phyloP scores from a whole-genome alignment of 2,329 filamentous ascomycete species.

The Bipolaris zeicola region DNA sequence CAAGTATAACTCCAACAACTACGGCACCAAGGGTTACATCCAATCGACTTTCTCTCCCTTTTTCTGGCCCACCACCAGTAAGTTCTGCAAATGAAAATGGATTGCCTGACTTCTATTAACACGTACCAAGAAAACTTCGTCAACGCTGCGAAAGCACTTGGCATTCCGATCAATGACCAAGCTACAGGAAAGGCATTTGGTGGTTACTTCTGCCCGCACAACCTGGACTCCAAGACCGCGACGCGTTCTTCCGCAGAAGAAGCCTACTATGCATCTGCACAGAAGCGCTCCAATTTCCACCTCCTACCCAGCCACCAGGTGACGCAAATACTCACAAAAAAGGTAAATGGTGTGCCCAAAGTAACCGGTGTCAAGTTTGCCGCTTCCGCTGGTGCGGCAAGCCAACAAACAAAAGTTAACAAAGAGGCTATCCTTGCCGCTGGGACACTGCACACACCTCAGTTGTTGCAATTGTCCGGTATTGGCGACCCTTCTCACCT shows the following conservation, averaged over 20 bases:
- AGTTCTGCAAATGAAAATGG: neutral
- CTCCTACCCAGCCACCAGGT: slow-evolving; percentile 25
- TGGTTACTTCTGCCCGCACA: slow-evolving; percentile 29
- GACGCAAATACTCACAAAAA: slow-evolving; percentile 20
- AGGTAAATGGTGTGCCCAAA: slow-evolving; percentile 14
- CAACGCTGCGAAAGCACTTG: slow-evolving; percentile 20
- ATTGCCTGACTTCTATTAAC: neutral
- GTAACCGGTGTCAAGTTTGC: slow-evolving; percentile 31
- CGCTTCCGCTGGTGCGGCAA: slow-evolving; percentile 14
- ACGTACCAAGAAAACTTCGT: slow-evolving; percentile 23
- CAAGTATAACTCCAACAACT: slow-evolving; percentile 16
- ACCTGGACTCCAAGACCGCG: slow-evolving; percentile 17
- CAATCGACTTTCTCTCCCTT: slow-evolving; percentile 26
- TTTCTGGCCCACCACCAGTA: slow-evolving; percentile 32
- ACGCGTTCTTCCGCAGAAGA: slow-evolving; percentile 29
- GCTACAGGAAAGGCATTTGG: slow-evolving; percentile 28
- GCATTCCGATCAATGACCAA: slow-evolving; percentile 27
- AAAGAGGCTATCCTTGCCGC: slow-evolving; percentile 34
- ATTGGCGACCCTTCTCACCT: slow-evolving; percentile 33
- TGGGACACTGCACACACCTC: slow-evolving; percentile 33
- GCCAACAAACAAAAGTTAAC: slow-evolving; percentile 23
- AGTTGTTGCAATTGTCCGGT: slow-evolving; percentile 36
- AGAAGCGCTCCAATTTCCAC: slow-evolving; percentile 26
- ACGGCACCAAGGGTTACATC: slow-evolving; percentile 26
- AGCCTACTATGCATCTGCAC: slow-evolving; percentile 28